Base-by-base conservation (phyloP, 2,329 filamentous ascomycete genomes). In the Sarocladium strictum region DNA sequence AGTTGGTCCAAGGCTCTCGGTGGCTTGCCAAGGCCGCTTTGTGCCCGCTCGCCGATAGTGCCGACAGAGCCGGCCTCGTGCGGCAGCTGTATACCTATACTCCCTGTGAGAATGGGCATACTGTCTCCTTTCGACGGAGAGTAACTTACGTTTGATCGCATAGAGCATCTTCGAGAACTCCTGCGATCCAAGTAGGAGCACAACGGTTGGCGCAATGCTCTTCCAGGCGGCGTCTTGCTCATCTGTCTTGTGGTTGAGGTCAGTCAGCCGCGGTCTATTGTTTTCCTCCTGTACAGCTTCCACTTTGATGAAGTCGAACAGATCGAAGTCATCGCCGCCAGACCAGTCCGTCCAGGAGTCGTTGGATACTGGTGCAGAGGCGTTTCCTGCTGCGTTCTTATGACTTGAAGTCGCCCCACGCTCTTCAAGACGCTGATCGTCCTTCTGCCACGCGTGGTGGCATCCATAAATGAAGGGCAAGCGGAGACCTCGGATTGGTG, bases 391-490 rank as follows among this genome's bases (percentile, higher is more conserved):
- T n/a, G 47, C 5, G 35, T 19, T 35, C 12, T 21, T 11, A 43
- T 19, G 9, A 19, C 12, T 35, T 21, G 29, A 14, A 15, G 15
- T 21, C 3, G 23, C 24, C 9, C 11, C 23, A 11, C n/a, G n/a
- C 29, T 29, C 7, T 29, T 33, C 19, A 3, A 14, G 26, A 4
- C 35, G n/a, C 3, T 33, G 27, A 11, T 51, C 47, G 21, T 12
- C 35, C 47, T 14, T 33, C 27, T 35, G 47, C 47, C 47, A 51
- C 3, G 4, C 21, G 21, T 19, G 56, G 55, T 17, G 59, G 38
- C 38, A 56, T 11, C 58, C 53, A 43, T 51, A 51, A 10, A 51
- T 15, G 29, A 51, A 51, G 3, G 47, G 27, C 23, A 51, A 27
- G 9, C 47, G 47, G 15, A 51, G 47, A 23, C 47, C 47, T 5